Base-by-base conservation (phyloP, 2,329 filamentous ascomycete species). In the Penicillium sp. region DNA sequence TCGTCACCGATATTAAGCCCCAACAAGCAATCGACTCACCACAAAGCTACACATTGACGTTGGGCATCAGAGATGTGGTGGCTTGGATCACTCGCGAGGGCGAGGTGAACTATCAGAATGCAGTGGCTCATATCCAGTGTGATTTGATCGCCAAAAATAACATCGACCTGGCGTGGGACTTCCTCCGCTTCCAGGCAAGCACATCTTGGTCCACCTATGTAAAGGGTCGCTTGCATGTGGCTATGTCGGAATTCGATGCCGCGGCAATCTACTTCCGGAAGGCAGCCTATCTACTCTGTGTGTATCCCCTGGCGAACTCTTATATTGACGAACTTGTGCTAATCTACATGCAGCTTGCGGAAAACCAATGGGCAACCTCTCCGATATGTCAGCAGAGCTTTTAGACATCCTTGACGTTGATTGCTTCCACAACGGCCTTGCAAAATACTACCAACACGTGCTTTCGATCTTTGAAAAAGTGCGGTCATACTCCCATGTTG, bases 391-490 rank as follows among this genome's bases (percentile, higher is more conserved):
- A 7, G 73, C 75, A 36, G 82, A 83, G 8, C 79, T 95, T 12
- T 77, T 97, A 18, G 84, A 87, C 46, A 82, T 89, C 19, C 82
- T 85, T 2, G 89, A 95, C 57, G 86, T 84, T 11, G 75, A 77
- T 45, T 75, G 67, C 44, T 84, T 86, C 63, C 78, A 90, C 64
- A 81, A 82, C 48, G 93, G 92, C 1, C 77, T 91, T 34, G 80
- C 89, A 4, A 84, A 81, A 55, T 99, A 96, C 72, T 95, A 95
- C 68, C 83, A 86, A 35, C 93, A 99, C 67, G 81, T 97, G 42
- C 80, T 91, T 11, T 79, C 82, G 16, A 77, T 99, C 1, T 97
- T 88, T 64, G 91, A 96, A 66, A 81, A 81, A 59, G 80, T 82
- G 36, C 87, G 85, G 58, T 83, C 86, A 0, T 88, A 88, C 67